A percentile compares a stretch with the other conserved stretches of the same genome.
These are phyloP conservation scores for Tranzscheliella williamsii DNA, from an alignment of 1,284 basidiomycete species.

Conservation along the genomic window DNA sequence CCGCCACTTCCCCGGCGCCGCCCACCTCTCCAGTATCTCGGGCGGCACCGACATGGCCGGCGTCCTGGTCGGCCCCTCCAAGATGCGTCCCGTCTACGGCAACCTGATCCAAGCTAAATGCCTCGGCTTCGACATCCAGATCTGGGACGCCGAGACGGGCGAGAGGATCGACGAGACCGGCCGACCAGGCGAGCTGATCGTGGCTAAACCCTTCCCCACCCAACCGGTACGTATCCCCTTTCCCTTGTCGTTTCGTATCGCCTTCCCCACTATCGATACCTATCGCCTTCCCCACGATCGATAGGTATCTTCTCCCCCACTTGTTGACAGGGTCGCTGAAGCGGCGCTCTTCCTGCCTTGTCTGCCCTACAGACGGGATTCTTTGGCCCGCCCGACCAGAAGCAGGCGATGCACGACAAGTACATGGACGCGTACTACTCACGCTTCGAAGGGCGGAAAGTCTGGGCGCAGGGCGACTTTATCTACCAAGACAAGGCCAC, in stretches of 20 bases:
- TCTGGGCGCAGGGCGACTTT: slow-evolving; percentile 48
- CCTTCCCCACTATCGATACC: too few species aligned
- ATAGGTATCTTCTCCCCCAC: too few species aligned
- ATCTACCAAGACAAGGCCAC: slow-evolving; percentile 35
- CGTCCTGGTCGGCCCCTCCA: slow-evolving; percentile 44
- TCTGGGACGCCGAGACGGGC: slow-evolving; percentile 41
- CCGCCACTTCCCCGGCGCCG: slow-evolving; percentile 26
- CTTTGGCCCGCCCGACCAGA: slow-evolving; percentile 32
- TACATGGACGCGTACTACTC: slow-evolving; percentile 60
- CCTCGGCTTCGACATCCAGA: slow-evolving; percentile 55
- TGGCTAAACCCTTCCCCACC: slow-evolving; percentile 57
- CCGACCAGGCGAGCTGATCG: slow-evolving; percentile 55
- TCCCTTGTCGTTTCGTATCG: too few species aligned
- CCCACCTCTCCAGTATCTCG: slow-evolving; percentile 38
- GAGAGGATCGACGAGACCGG: slow-evolving; percentile 38
- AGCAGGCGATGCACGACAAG: slow-evolving; percentile 51
- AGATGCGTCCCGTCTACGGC: slow-evolving; percentile 51
- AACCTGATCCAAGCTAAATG: slow-evolving; percentile 55
- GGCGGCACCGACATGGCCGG: slow-evolving; percentile 60
- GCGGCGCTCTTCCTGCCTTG: too few species aligned
- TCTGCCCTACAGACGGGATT: slow-evolving; percentile 16
- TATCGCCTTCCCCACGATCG: too few species aligned
- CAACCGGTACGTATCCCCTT: slow-evolving; percentile 50
- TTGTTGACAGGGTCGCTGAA: too few species aligned
- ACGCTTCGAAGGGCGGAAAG: slow-evolving; percentile 39